Evolutionary conservation across 305 asterid species (phyloP).

Genomic region (Fraxinus paxiana): DNA sequence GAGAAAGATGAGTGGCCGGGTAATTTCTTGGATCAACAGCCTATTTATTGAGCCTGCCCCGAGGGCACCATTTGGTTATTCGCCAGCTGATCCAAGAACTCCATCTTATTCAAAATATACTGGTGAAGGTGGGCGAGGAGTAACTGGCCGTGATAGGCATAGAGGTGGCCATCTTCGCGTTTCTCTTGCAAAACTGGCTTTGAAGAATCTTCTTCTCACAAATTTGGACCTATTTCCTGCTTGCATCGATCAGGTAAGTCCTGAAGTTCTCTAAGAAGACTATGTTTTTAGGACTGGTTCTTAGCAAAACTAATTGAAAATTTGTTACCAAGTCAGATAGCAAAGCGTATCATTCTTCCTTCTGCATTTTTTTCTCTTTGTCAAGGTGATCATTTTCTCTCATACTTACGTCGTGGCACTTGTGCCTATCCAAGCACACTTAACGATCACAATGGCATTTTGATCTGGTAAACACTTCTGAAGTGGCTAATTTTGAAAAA

Average conservation of each 20-base stretch:
- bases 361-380: neutral
- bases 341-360: slow-evolving; percentile 5
- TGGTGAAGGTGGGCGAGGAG: slow-evolving; percentile 84
- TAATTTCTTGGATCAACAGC: slow-evolving; percentile 97
- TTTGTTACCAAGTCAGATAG: neutral
- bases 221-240: slow-evolving; percentile 97
- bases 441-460: neutral
- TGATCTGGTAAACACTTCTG: slow-evolving; percentile 7
- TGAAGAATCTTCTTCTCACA: slow-evolving; percentile 90
- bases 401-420: slow-evolving; percentile 15
- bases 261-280: slow-evolving; percentile 1
- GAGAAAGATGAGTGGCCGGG: slow-evolving; percentile 99
- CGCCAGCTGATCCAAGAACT: slow-evolving; percentile 99
- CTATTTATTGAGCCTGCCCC: slow-evolving; percentile 95
- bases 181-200: slow-evolving; percentile 86
- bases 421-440: slow-evolving; percentile 19
- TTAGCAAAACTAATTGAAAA: slow-evolving; percentile 15
- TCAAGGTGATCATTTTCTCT: slow-evolving; percentile 7
- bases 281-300: slow-evolving; percentile 12
- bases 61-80: slow-evolving; percentile 93
- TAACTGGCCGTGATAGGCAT: slow-evolving; percentile 82
- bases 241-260: slow-evolving; percentile 93
- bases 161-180: slow-evolving; percentile 95
- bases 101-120: slow-evolving; percentile 80
- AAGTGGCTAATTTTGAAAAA: slow-evolving; percentile 13